Percentiles rank a stretch among this genome's conserved stretches.
Conservation (phyloP, 495 filamentous ascomycete genomes). For the Chaetomium cochliodes region DNA sequence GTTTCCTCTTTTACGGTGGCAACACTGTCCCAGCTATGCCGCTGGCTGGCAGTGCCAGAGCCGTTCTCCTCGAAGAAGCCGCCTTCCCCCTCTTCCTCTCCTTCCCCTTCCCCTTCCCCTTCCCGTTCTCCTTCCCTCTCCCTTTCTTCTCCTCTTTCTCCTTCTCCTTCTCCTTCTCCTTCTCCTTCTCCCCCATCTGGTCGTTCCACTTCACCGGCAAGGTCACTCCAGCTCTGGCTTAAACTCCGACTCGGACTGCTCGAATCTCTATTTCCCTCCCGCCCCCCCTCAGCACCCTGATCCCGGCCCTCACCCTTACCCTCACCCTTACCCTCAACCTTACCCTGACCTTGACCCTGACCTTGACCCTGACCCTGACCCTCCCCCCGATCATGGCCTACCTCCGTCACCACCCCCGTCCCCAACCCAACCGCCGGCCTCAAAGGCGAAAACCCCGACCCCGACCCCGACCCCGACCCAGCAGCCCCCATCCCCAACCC, state of each 20-base stretch:
- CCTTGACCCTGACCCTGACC: neutral
- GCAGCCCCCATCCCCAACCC: neutral
- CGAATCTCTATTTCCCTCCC: neutral
- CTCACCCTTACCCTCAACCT: neutral
- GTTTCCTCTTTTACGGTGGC: neutral
- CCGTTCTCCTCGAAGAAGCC: neutral
- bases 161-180: neutral
- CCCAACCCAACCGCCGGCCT: neutral
- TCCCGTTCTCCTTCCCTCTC: neutral
- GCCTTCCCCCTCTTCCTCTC: neutral
- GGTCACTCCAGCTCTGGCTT: neutral
- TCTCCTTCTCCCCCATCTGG: neutral
- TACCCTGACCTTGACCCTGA: neutral
- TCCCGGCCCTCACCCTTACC: no score
- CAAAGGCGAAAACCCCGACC: conserved; percentile 1
- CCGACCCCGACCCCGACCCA: neutral
- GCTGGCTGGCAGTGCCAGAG: neutral
- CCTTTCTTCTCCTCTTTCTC: neutral
- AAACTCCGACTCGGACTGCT: neutral
- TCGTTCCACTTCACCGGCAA: neutral
- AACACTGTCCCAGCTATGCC: conserved; percentile 1
- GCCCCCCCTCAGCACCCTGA: no score
- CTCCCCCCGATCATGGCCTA: no score
- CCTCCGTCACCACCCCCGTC: neutral
- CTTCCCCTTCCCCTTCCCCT: neutral